Base-by-base conservation (phyloP, 495 filamentous ascomycete genomes). In the Penicillium ochrochloron region DNA sequence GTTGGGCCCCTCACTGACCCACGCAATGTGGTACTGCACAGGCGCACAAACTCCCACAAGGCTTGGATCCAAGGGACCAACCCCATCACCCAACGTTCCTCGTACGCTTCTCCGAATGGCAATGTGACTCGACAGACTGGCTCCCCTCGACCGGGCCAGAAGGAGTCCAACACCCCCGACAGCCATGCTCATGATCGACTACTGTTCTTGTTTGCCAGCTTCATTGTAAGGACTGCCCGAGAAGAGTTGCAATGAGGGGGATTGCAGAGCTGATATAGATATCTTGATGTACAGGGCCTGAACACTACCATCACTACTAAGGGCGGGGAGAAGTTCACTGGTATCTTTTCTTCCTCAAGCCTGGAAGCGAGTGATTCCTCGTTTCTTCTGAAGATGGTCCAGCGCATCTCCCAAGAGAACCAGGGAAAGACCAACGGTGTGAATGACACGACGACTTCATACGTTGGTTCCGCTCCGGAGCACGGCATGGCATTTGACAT, bases 311-410 rank as follows among this genome's bases (percentile, higher is more conserved):
- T 96, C 66, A 90, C 86, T 15, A 84, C 90, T 15, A 86, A 86
- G 67, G 87, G 79, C 68, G 89, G 89, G 62, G 90, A 92, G 60
- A 86, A 88, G 65, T 95, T 87, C 76, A 86, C 86, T 46, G 92
- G 91, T 66, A 85, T 88, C 61, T 90, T 90, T 72, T 85, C 84
- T 46, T 85, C 85, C 42, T 85, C 83, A 5, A 81, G 80, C 50
- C 73, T 89, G 19, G 86, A 88, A 53, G 63, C 83, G 19, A 83
- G 80, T 56, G 83, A 89, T 59, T 79, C 86, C 17, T 83, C 82
- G 53, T 91, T 92, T 73, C 77, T 86, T 60, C 83, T 97, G 62
- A 96, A 91, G 81, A 94, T 93, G 92, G 91, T 92, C 33, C 88
- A 89, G 75, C 87, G 88, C 60, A 85, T 84, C 66, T 66, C 77